Conservation (phyloP, 768 basidiomycete species). For the Cyclocybe aegerita region DNA sequence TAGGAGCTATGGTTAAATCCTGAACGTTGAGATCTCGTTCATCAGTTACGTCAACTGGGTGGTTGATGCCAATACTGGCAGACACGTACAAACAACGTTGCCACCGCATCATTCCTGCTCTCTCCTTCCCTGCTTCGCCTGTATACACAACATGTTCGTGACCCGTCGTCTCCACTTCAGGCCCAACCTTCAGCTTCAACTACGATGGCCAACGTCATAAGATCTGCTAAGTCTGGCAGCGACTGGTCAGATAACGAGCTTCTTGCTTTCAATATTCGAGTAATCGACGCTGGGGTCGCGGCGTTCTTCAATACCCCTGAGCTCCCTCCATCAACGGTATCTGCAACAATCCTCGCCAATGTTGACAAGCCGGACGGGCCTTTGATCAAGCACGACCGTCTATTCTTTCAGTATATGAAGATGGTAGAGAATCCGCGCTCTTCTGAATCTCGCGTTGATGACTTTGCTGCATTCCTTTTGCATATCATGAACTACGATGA, state of each 20-base stretch:
- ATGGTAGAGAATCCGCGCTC: neutral
- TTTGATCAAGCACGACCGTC: constrained; percentile 8
- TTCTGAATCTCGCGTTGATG: constrained; percentile 9
- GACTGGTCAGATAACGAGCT: constrained; percentile 11
- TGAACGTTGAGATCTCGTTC: no score
- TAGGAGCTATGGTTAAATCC: no score
- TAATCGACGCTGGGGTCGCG: neutral
- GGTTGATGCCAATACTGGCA: no score
- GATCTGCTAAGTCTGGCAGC: constrained; percentile 2
- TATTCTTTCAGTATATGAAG: constrained; percentile 12
- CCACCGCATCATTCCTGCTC: no score
- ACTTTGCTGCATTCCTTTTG: constrained; percentile 12
- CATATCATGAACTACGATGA: constrained; percentile 13
- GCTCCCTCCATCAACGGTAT: constrained; percentile 4
- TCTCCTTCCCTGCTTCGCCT: no score
- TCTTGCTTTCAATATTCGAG: constrained; percentile 8
- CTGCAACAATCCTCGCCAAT: constrained; percentile 11
- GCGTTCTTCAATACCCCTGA: constrained; percentile 6
- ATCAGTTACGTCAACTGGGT: no score
- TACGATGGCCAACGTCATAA: constrained; percentile 3
- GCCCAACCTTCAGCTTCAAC: neutral
- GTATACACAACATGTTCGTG: no score
- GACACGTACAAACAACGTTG: no score
- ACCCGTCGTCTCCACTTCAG: no score
- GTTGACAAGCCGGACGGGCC: constrained; percentile 1